These are phyloP conservation scores for Neodidymelliopsis sp. DNA, from an alignment of 2,329 filamentous ascomycete genomes.

Conservation along the genomic window DNA sequence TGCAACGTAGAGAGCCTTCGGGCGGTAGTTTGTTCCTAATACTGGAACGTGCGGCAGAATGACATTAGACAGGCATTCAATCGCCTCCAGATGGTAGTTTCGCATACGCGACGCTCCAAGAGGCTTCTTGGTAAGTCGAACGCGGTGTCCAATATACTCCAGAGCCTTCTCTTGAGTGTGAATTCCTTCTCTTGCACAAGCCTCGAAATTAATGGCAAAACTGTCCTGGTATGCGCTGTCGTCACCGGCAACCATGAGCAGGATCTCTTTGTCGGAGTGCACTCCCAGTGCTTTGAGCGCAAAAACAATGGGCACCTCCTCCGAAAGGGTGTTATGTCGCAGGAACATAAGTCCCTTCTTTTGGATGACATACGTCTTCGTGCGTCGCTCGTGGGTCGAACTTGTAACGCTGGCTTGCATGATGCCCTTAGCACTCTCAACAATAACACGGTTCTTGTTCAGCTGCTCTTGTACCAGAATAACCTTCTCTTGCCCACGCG, in stretches of 20 bases:
- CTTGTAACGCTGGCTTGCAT: slow-evolving; percentile 91
- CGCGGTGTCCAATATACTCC: slow-evolving; percentile 85
- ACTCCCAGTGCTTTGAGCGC: slow-evolving; percentile 92
- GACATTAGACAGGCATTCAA: slow-evolving; percentile 90
- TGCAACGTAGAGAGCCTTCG: slow-evolving; percentile 95
- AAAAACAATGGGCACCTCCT: slow-evolving; percentile 94
- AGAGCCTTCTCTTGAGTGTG: slow-evolving; percentile 95
- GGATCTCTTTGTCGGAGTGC: slow-evolving; percentile 92
- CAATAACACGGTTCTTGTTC: slow-evolving; percentile 98
- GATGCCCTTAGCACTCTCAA: slow-evolving; percentile 93
- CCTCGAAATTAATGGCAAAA: slow-evolving; percentile 94
- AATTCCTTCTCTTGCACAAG: slow-evolving; percentile 81
- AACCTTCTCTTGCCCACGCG: slow-evolving; percentile 97
- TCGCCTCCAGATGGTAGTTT: slow-evolving; percentile 87
- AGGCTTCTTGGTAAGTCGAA: slow-evolving; percentile 74
- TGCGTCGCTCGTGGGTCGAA: slow-evolving; percentile 97
- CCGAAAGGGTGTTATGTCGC: slow-evolving; percentile 90
- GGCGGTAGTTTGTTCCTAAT: slow-evolving; percentile 88
- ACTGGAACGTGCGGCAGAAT: slow-evolving; percentile 96
- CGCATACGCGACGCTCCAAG: slow-evolving; percentile 64
- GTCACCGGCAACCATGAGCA: slow-evolving; percentile 86
- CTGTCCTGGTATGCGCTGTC: slow-evolving; percentile 92
- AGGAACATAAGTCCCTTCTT: slow-evolving; percentile 93
- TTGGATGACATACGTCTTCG: slow-evolving; percentile 92
- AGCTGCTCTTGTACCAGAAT: slow-evolving; percentile 98